Conservation (phyloP, 148 eudicot genomes). For the Chenopodium album region DNA sequence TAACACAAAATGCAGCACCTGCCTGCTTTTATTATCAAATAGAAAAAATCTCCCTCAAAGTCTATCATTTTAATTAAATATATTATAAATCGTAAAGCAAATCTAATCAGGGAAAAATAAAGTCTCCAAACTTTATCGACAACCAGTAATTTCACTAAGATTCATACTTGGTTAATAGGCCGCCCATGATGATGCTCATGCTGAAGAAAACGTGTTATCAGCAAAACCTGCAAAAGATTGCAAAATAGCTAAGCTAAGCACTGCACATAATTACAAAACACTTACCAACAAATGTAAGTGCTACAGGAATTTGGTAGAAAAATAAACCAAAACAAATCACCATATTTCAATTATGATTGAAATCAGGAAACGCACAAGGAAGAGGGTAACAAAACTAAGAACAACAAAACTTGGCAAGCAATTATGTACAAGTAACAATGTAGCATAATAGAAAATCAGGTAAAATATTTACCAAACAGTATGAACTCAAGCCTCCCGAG, state of each 20-base stretch:
- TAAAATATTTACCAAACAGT: slow-evolving; percentile 69
- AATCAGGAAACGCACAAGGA: neutral
- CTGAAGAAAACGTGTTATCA: slow-evolving; percentile 95
- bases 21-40: neutral
- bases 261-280: no score
- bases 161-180: slow-evolving; percentile 71
- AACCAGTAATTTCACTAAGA: neutral
- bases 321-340: neutral
- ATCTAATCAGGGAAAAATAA: neutral
- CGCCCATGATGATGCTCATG: slow-evolving; percentile 96
- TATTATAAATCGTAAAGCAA: neutral
- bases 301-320: neutral
- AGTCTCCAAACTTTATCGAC: neutral
- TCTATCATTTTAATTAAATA: neutral
- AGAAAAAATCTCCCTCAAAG: neutral
- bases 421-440: slow-evolving; percentile 1
- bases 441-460: neutral
- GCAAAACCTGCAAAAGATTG: slow-evolving; percentile 52
- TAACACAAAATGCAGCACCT: neutral
- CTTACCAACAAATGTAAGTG: neutral
- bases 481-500: slow-evolving; percentile 98
- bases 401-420: neutral
- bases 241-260: neutral
- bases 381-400: neutral
- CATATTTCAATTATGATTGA: neutral